phyloP scores from a whole-genome alignment of 192 early-diverging fungal species.

The Gigaspora rosea region DNA sequence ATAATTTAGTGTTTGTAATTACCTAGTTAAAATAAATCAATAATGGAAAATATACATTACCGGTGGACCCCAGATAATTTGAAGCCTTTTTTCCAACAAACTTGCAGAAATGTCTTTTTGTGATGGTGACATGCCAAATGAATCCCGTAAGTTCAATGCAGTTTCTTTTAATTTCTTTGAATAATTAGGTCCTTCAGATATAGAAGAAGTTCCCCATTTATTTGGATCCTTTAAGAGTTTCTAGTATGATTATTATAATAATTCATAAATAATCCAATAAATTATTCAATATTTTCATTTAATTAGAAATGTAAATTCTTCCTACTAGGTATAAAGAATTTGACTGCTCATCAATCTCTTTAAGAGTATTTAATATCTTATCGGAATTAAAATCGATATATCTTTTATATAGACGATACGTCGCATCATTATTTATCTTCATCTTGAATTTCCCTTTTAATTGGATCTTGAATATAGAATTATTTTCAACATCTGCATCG shows the following conservation, averaged over 20 bases:
- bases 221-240: constrained; percentile 43
- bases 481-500: constrained; percentile 23
- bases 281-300: not conserved
- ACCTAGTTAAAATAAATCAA: no score
- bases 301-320: constrained; percentile 20
- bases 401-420: constrained; percentile 33
- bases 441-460: constrained; percentile 30
- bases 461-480: not conserved
- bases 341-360: constrained; percentile 19
- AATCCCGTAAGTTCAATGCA: constrained; percentile 34
- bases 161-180: constrained; percentile 38
- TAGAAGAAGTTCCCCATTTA: constrained; percentile 39
- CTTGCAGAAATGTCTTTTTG: constrained; percentile 44
- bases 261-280: not conserved
- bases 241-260: constrained; percentile 16
- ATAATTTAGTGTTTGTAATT: not conserved
- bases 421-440: not conserved
- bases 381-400: constrained; percentile 37
- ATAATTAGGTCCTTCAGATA: not conserved
- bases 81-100: constrained; percentile 41
- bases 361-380: constrained; percentile 21
- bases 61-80: constrained; percentile 55
- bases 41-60: constrained; percentile 29
- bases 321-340: not conserved
- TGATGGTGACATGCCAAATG: constrained; percentile 48